Conservation (phyloP, 768 basidiomycete genomes). For the Ephemerocybe angulata region DNA sequence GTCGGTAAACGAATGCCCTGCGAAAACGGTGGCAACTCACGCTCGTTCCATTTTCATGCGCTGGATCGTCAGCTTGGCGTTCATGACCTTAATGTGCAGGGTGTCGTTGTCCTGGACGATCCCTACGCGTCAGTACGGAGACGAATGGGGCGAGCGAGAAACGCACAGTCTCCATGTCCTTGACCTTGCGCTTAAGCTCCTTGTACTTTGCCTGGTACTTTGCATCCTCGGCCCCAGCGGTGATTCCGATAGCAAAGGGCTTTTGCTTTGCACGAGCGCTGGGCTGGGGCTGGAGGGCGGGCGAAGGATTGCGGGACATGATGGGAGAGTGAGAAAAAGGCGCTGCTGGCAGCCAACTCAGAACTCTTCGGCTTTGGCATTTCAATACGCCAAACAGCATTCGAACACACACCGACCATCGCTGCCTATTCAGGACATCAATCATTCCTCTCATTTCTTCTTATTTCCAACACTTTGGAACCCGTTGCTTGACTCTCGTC, state of each 20-base stretch:
- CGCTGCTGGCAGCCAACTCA: conserved; percentile 27
- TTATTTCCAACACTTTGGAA: not conserved
- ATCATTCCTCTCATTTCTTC: not conserved
- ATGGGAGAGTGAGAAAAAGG: conserved; percentile 40
- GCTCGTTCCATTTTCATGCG: conserved; percentile 86
- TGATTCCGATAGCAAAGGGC: conserved; percentile 53
- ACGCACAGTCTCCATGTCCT: conserved; percentile 78
- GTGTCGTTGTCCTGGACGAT: conserved; percentile 78
- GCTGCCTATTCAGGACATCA: conserved; percentile 9
- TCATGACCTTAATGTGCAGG: conserved; percentile 74
- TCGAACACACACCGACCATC: conserved; percentile 6
- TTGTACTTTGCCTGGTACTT: conserved; percentile 88
- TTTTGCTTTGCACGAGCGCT: conserved; percentile 44
- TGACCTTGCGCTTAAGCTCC: conserved; percentile 83
- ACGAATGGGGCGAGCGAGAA: conserved; percentile 7
- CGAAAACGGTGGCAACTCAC: conserved; percentile 46
- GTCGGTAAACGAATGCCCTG: conserved; percentile 15
- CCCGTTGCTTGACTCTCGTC: too few species aligned
- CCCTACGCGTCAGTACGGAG: conserved; percentile 15
- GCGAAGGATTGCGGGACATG: conserved; percentile 68
- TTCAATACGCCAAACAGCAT: conserved; percentile 1
- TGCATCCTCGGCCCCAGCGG: conserved; percentile 74
- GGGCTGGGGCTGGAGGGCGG: conserved; percentile 37
- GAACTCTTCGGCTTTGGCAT: conserved; percentile 9
- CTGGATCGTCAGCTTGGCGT: conserved; percentile 79